Evolutionary conservation across 1,284 basidiomycete genomes (phyloP).

Genomic region (Pterulicium gracile): DNA sequence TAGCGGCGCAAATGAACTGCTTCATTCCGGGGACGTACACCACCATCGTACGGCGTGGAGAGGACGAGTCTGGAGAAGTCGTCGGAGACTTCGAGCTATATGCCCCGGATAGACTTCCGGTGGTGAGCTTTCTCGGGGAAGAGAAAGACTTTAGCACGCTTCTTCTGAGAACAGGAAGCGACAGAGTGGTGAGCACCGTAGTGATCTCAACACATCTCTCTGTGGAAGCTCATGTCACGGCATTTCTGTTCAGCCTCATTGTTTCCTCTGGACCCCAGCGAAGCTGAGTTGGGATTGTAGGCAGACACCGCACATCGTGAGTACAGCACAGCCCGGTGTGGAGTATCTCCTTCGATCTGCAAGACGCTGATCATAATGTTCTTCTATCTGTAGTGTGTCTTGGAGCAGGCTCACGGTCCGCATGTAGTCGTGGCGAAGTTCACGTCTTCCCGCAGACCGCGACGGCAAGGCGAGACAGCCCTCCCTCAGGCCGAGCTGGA

Average conservation of each 20-base stretch:
- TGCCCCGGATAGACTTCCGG: not conserved
- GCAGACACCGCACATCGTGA: slow-evolving; percentile 1
- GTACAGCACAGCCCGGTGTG: not conserved
- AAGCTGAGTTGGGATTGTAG: not conserved
- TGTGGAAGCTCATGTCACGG: too few species aligned
- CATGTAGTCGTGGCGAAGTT: not conserved
- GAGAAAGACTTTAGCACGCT: not conserved
- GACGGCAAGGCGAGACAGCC: not conserved
- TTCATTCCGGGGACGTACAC: not conserved
- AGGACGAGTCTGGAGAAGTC: not conserved
- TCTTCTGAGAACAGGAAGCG: not conserved
- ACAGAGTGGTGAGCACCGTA: not conserved
- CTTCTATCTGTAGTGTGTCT: not conserved
- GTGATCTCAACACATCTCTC: not conserved
- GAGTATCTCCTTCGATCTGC: not conserved
- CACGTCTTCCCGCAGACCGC: not conserved
- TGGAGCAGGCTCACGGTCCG: not conserved
- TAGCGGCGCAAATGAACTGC: not conserved
- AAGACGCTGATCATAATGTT: not conserved
- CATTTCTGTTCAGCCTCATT: not conserved
- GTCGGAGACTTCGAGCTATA: not conserved
- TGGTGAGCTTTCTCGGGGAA: not conserved
- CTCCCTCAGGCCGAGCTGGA: not conserved
- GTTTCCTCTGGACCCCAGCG: not conserved
- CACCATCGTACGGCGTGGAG: not conserved